A percentile compares a stretch with the other conserved stretches of the same genome.
These are phyloP conservation scores for Martensiomyces pterosporus DNA, from an alignment of 192 early-diverging fungal genomes.

Conservation along the genomic window DNA sequence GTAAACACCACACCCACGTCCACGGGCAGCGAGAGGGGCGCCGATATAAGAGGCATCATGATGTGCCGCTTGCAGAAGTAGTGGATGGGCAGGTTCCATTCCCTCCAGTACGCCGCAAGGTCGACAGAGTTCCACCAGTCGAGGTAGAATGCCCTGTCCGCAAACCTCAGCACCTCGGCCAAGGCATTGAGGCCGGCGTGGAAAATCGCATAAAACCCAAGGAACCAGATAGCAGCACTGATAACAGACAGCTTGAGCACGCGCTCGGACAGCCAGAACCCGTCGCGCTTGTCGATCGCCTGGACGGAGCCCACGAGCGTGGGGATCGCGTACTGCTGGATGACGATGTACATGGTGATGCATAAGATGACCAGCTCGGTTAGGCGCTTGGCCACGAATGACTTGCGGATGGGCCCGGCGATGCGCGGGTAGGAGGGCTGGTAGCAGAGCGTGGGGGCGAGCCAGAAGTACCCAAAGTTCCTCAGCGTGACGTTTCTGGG, in stretches of 20 bases:
- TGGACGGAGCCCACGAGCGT: constrained; percentile 72
- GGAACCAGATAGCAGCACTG: constrained; percentile 77
- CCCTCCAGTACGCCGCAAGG: constrained; percentile 79
- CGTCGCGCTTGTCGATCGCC: constrained; percentile 65
- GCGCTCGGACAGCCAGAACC: constrained; percentile 68
- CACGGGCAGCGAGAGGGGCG: constrained; percentile 55
- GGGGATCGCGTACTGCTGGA: constrained; percentile 76
- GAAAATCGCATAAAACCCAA: constrained; percentile 86
- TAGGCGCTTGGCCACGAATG: constrained; percentile 76
- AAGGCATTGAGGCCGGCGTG: constrained; percentile 76
- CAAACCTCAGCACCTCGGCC: constrained; percentile 79
- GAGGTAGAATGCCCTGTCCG: constrained; percentile 82
- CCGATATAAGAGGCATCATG: constrained; percentile 72
- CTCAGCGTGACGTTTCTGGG: constrained; percentile 65
- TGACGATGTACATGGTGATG: constrained; percentile 74
- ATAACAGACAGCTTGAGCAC: constrained; percentile 81
- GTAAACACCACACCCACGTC: constrained; percentile 58
- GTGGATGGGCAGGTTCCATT: constrained; percentile 90
- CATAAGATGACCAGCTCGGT: constrained; percentile 63
- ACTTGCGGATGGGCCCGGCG: constrained; percentile 57
- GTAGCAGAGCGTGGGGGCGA: constrained; percentile 83
- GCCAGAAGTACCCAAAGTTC: constrained; percentile 68
- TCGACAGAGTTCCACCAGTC: constrained; percentile 87
- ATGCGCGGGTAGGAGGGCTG: constrained; percentile 77
- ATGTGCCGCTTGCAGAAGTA: constrained; percentile 84